Base-by-base conservation (phyloP, 768 basidiomycete genomes). In the Russula griseocarnosa region DNA sequence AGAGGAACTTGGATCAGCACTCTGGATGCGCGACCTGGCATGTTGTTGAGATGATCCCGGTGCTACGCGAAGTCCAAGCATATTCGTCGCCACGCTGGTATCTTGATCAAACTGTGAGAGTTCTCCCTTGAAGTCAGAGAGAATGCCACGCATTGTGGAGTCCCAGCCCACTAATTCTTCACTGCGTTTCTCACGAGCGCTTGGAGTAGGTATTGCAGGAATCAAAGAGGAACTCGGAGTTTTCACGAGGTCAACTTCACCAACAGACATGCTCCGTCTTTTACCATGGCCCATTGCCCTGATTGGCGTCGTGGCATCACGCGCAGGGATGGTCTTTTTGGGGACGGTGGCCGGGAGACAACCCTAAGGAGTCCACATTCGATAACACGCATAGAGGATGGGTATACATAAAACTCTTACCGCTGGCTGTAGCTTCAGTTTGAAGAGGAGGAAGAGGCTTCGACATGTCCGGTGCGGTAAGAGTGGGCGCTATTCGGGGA, bases 121-220 rank as follows among this genome's bases (percentile, higher is more conserved):
- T 74, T 87, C 83, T 61, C 86, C 88, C 74, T 83, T 82, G 75
- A 93, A 87, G 64, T 91, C 86, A 67, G 81, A 82, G 55, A 92
- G 76, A 66, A 92, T 82, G 46, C 85, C 86, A 70, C 78, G 79
- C 40, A 89, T 73, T 5, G 82, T 76, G 20, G 77, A 75, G 54
- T 78, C 80, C 81, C 79, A 82, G 28, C 74, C 74, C 7, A 67
- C 67, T 7, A 71, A 68, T 13, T 72, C 69, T 22, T 71, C 74
- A 28, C 68, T 65, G 18, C 68, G 79, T 75, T 57, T 79, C 74
- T 50, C 70, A 63, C 73, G 75, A 51, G 78, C 74, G 55, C 78
- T 71, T 46, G 76, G 11, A 14, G 47, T 67, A 28, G 79, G 77
- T 26, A 76, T 75, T 54, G 76, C 75, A 18, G 74, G 66, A 7